These are phyloP conservation scores for Linnemannia schmuckeri DNA, from an alignment of 192 early-diverging fungal genomes.

Conservation along the genomic window DNA sequence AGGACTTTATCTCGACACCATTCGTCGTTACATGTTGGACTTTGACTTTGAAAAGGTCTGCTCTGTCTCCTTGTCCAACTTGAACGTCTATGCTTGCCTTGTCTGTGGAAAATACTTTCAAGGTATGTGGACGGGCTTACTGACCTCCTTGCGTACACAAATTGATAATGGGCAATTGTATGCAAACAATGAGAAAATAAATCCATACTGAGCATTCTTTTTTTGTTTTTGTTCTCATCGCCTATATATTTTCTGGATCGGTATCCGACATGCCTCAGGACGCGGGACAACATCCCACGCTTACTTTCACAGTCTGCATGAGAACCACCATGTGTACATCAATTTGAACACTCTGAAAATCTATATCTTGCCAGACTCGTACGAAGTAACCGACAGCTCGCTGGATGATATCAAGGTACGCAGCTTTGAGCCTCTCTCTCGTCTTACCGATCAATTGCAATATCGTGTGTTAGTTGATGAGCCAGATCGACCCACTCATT, in stretches of 20 bases:
- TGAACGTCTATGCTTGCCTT: conserved; percentile 97
- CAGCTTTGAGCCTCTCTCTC: not conserved
- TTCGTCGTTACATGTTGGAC: conserved; percentile 89
- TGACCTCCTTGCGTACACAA: not conserved
- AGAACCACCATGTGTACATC: conserved; percentile 97
- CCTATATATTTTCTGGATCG: not conserved
- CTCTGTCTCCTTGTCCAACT: conserved; percentile 91
- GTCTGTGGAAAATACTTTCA: conserved; percentile 97
- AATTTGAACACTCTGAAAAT: conserved; percentile 87
- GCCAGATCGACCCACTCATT: too few relatives aligned
- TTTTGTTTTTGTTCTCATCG: conserved; percentile 17
- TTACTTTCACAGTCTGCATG: conserved; percentile 95
- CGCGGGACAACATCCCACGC: conserved; percentile 92
- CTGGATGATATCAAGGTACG: conserved; percentile 92
- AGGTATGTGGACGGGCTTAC: conserved; percentile 57
- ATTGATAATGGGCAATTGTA: too few relatives aligned
- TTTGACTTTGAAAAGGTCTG: conserved; percentile 99
- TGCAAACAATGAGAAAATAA: not conserved
- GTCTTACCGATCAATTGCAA: not conserved
- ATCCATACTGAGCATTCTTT: not conserved
- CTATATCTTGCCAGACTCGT: conserved; percentile 94
- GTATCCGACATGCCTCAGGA: conserved; percentile 57
- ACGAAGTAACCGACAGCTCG: conserved; percentile 89
- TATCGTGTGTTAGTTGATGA: too few relatives aligned
- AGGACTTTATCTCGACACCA: conserved; percentile 58